A percentile compares a stretch with the other conserved stretches of the same genome.
Conservation (phyloP, 2,329 filamentous ascomycete species). For the Plectosphaerella sp. region DNA sequence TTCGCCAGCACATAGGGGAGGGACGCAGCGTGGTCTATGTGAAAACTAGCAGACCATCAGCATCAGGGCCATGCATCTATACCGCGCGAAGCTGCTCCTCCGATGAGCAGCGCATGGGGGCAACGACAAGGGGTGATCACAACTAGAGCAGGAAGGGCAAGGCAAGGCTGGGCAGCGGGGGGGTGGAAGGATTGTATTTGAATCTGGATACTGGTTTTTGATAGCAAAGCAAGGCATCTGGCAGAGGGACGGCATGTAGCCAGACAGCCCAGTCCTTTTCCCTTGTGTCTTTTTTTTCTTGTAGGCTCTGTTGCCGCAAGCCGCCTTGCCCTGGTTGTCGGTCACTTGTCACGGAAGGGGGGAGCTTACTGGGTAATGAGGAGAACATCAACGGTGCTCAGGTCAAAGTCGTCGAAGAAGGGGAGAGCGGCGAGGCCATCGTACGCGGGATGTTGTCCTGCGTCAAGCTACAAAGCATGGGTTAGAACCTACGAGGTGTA, state of each 20-base stretch:
- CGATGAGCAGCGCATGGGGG: neutral
- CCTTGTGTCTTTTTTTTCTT: slow-evolving; percentile 4
- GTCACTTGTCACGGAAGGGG: slow-evolving; percentile 9
- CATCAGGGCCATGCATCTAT: neutral
- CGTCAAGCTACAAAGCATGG: slow-evolving; percentile 66
- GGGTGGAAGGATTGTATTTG: slow-evolving; percentile 14
- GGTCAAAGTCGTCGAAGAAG: slow-evolving; percentile 97
- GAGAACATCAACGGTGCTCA: slow-evolving; percentile 94
- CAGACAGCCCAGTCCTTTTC: slow-evolving; percentile 3
- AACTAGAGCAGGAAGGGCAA: slow-evolving; percentile 8
- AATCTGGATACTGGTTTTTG: slow-evolving; percentile 12
- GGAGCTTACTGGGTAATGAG: slow-evolving; percentile 96
- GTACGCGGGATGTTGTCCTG: slow-evolving; percentile 93
- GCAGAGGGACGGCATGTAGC: slow-evolving; percentile 5
- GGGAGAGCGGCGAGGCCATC: slow-evolving; percentile 90
- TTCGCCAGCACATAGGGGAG: slow-evolving; percentile 95
- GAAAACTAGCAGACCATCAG: slow-evolving; percentile 62
- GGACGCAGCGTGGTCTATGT: slow-evolving; percentile 98
- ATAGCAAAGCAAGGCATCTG: slow-evolving; percentile 10
- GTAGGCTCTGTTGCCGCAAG: slow-evolving; percentile 7
- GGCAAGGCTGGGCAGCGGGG: slow-evolving; percentile 12
- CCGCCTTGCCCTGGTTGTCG: slow-evolving; percentile 18
- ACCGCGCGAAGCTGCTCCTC: too few species aligned
- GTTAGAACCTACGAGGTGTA: slow-evolving; percentile 3
- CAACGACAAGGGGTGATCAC: slow-evolving; percentile 3